phyloP scores from a whole-genome alignment of 495 filamentous ascomycete genomes.

The Aspergillus hancockii region DNA sequence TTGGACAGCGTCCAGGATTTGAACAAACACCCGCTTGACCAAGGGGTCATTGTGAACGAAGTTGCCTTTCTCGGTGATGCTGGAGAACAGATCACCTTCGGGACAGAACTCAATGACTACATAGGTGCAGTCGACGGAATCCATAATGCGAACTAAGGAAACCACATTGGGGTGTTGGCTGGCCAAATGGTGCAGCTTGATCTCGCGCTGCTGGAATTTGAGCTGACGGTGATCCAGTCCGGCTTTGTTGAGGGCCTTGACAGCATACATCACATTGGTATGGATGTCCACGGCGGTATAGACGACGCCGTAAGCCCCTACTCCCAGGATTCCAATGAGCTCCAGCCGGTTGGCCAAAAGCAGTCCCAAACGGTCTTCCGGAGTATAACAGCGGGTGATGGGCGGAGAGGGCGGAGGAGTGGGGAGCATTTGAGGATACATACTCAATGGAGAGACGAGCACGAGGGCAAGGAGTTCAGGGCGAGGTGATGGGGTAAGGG shows the following conservation, averaged over 20 bases:
- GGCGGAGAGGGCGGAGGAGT: constrained; percentile 63
- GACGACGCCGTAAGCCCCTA: constrained; percentile 95
- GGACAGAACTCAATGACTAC: constrained; percentile 97
- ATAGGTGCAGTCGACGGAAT: constrained; percentile 89
- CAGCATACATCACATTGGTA: constrained; percentile 81
- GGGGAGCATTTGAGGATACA: constrained; percentile 56
- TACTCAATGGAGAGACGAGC: constrained; percentile 26
- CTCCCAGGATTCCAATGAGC: constrained; percentile 81
- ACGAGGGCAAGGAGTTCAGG: constrained; percentile 15
- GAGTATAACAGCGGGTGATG: constrained; percentile 53
- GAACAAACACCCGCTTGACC: constrained; percentile 86
- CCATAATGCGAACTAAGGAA: constrained; percentile 91
- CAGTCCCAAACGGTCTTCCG: constrained; percentile 85
- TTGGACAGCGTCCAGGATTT: constrained; percentile 96
- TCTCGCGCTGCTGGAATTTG: constrained; percentile 90
- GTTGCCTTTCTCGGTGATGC: constrained; percentile 91
- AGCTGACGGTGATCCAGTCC: constrained; percentile 85
- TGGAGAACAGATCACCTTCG: constrained; percentile 94
- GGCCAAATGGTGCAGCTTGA: constrained; percentile 85
- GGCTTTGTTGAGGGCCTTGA: constrained; percentile 93
- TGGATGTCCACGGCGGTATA: constrained; percentile 90
- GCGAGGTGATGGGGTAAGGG: not conserved
- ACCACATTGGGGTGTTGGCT: constrained; percentile 91
- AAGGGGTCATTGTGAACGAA: constrained; percentile 91
- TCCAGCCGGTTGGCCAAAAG: constrained; percentile 80